A percentile compares a stretch with the other conserved stretches of the same genome.
Conservation (phyloP, 2,329 filamentous ascomycete species). For the Esteya vermicola region DNA sequence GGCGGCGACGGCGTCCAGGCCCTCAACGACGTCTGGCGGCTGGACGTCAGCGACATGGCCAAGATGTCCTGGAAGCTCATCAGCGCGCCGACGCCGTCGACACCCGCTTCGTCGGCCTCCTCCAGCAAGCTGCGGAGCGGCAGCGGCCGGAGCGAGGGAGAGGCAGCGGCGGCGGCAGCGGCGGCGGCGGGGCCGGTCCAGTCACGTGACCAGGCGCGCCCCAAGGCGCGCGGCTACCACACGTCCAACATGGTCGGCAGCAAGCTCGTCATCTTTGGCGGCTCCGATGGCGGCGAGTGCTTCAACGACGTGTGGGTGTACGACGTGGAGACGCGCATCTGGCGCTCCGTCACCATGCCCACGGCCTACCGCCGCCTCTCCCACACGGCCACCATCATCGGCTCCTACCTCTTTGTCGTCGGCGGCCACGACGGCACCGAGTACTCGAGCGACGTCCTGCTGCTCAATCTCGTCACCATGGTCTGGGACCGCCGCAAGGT, state of each 20-base stretch:
- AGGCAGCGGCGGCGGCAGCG: neutral
- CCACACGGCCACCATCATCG: slow-evolving; percentile 55
- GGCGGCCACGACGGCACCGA: slow-evolving; percentile 57
- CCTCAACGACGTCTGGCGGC: slow-evolving; percentile 58
- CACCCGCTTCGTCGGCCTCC: neutral
- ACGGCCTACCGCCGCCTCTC: slow-evolving; percentile 50
- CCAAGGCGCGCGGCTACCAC: slow-evolving; percentile 55
- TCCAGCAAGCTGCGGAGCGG: slow-evolving; percentile 6
- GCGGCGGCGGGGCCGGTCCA: neutral
- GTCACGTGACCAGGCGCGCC: slow-evolving; percentile 22
- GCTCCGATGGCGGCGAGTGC: slow-evolving; percentile 56
- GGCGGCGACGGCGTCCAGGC: slow-evolving; percentile 57
- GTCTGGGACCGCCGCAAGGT: slow-evolving; percentile 55
- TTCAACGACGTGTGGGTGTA: slow-evolving; percentile 64
- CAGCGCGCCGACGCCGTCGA: slow-evolving; percentile 20
- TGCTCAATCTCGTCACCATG: slow-evolving; percentile 60
- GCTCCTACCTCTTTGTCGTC: slow-evolving; percentile 55
- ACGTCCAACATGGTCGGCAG: slow-evolving; percentile 60
- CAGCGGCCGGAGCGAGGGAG: slow-evolving; percentile 6
- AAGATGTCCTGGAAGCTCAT: slow-evolving; percentile 58
- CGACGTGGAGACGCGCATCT: slow-evolving; percentile 47
- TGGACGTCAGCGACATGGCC: slow-evolving; percentile 50
- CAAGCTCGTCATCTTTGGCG: slow-evolving; percentile 59
- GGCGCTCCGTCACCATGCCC: slow-evolving; percentile 45
- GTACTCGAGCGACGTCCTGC: slow-evolving; percentile 54